phyloP scores from a whole-genome alignment of 495 filamentous ascomycete genomes.

The Aspergillus ellipticus region DNA sequence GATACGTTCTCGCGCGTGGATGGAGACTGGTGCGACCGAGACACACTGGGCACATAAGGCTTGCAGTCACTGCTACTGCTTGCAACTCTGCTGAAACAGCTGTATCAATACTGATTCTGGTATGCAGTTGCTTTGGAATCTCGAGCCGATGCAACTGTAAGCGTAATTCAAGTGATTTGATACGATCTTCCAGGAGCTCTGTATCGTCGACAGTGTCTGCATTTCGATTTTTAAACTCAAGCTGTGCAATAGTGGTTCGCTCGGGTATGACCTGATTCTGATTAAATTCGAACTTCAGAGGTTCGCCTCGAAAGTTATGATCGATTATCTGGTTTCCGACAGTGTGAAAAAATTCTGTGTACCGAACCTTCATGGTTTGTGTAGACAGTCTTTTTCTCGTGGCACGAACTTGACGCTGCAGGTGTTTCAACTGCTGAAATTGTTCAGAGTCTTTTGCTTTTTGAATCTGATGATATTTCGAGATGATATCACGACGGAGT shows the following conservation, averaged over 20 bases:
- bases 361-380: conserved; percentile 1
- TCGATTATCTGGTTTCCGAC: conserved; percentile 22
- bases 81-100: neutral
- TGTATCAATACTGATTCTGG: conserved; percentile 9
- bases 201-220: conserved; percentile 12
- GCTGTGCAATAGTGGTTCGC: conserved; percentile 15
- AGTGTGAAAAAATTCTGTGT: conserved; percentile 14
- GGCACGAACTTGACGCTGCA: conserved; percentile 4
- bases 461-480: conserved; percentile 8
- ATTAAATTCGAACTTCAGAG: conserved; percentile 13
- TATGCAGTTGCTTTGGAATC: conserved; percentile 11
- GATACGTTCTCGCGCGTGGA: conserved; percentile 2
- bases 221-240: conserved; percentile 26
- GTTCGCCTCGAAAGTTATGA: conserved; percentile 12
- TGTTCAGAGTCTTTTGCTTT: conserved; percentile 12
- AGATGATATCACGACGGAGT: conserved; percentile 13
- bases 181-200: conserved; percentile 21
- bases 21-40: conserved; percentile 5
- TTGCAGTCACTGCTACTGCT: conserved; percentile 1
- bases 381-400: conserved; percentile 14
- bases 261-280: conserved; percentile 14
- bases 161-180: conserved; percentile 19
- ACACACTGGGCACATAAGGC: conserved; percentile 16
- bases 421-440: conserved; percentile 10
- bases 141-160: conserved; percentile 17